Base-by-base conservation (phyloP, 352 stramenopile genomes). In the Pythium insidiosum region DNA sequence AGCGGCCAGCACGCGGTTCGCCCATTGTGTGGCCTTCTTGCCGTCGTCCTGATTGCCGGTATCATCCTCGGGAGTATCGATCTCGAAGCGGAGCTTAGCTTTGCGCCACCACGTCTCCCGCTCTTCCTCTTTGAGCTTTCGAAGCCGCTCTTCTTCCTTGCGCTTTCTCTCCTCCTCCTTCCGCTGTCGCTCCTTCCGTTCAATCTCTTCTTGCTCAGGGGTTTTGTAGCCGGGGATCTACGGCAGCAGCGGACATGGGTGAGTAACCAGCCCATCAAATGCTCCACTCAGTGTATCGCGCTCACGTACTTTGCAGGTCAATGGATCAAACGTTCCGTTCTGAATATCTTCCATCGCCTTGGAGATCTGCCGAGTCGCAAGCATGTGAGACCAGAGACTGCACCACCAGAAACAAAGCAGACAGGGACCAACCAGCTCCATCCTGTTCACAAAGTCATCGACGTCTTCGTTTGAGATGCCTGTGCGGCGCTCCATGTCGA, bases 181-280 rank as follows among this genome's bases (percentile, higher is more conserved):
- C 11, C 56, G 56, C 23, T 65, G 37, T 6, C 54, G 56, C 38
- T 81, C 51, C 13, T 61, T 25, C 0, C 58, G 56, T 45, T 91
- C 79, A 7, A 53, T 18, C 34, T 75, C 72, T 45, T 89, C 74
- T 43, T 91, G 76, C 40, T 84, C 78, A 0, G 67, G 66, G 2
- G 75, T 82, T 38, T 85, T 84, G 63, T 86, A 90, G 0, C 78
- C 78, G 5, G 75, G 78, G 41, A 90, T 82, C 71, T 87, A n/a
- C n/a, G n/a, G n/a, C n/a, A n/a, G n/a, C n/a, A n/a, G n/a, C n/a
- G n/a, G n/a, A n/a, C n/a, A n/a, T n/a, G n/a, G n/a, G n/a, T n/a
- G n/a, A n/a, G n/a, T n/a, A n/a, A n/a, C n/a, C n/a, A n/a, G n/a
- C n/a, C n/a, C n/a, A n/a, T n/a, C n/a, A n/a, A n/a, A n/a, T n/a